A percentile compares a stretch with the other conserved stretches of the same genome.
These are phyloP conservation scores for Viridothelium virens DNA, from an alignment of 495 filamentous ascomycete genomes.

Conservation along the genomic window DNA sequence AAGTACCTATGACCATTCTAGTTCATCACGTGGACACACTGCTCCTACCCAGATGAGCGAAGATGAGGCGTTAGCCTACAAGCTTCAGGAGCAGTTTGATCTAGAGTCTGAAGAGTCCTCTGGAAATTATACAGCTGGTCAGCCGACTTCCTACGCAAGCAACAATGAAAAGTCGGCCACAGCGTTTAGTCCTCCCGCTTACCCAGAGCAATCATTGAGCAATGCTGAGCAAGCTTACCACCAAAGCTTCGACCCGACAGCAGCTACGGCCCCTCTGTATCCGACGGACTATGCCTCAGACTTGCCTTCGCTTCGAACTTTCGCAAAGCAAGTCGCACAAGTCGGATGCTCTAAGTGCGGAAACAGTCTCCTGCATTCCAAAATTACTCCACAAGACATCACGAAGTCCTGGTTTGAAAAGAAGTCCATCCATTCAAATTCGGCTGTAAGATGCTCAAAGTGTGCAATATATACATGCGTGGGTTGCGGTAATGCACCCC, in stretches of 20 bases:
- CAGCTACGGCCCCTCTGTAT: not conserved
- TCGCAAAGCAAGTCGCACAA: not conserved
- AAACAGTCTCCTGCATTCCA: not conserved
- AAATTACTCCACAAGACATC: conserved; percentile 1
- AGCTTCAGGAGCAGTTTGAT: conserved; percentile 14
- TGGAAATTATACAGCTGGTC: not conserved
- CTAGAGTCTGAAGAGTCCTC: not conserved
- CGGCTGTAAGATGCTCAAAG: not conserved
- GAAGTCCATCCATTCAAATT: not conserved
- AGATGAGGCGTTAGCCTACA: conserved; percentile 12
- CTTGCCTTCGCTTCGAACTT: not conserved
- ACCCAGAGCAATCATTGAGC: not conserved
- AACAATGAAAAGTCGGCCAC: not conserved
- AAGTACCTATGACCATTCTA: not conserved
- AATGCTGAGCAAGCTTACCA: not conserved
- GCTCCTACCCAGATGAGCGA: not conserved
- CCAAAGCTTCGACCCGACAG: not conserved
- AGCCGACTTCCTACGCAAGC: not conserved
- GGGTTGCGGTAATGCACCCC: conserved; percentile 9
- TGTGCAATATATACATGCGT: conserved; percentile 14
- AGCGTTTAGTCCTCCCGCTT: not conserved
- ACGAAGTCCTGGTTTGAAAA: conserved; percentile 1
- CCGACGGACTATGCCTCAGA: not conserved
- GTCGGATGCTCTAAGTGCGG: conserved; percentile 11
- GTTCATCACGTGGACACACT: not conserved